A percentile compares a stretch with the other conserved stretches of the same genome.
These are phyloP conservation scores for Spirogloea muscicola DNA, from an alignment of 139 green algal species.

Conservation along the genomic window DNA sequence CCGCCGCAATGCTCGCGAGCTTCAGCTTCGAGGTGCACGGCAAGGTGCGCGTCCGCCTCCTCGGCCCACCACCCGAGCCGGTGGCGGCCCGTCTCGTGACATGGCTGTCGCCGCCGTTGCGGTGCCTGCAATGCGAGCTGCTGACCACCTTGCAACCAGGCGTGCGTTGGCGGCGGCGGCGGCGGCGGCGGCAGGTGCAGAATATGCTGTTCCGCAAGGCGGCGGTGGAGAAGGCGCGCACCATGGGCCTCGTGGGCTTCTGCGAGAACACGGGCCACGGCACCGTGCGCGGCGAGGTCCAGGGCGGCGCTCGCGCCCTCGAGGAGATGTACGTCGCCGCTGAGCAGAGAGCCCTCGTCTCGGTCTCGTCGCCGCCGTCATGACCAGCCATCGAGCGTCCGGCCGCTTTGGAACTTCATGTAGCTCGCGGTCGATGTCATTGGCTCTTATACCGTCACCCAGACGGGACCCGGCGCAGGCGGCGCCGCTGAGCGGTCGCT, in stretches of 20 bases:
- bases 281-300: conserved; percentile 50
- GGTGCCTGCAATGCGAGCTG: too few relatives aligned
- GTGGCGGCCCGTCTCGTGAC: too few relatives aligned
- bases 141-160: too few relatives aligned
- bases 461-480: too few relatives aligned
- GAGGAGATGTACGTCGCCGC: conserved; percentile 39
- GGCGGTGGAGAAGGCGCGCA: conserved; percentile 41
- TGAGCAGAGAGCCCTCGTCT: not conserved
- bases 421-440: not conserved
- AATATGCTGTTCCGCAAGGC: conserved; percentile 55
- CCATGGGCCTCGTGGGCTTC: conserved; percentile 48
- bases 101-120: too few relatives aligned
- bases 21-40: too few relatives aligned
- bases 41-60: too few relatives aligned
- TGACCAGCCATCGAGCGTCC: not conserved
- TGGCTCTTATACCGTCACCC: too few relatives aligned
- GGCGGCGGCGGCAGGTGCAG: conserved; percentile 54
- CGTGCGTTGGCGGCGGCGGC: too few relatives aligned
- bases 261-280: conserved; percentile 48
- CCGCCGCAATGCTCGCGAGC: too few relatives aligned
- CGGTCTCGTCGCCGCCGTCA: not conserved
- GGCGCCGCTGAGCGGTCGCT: not conserved
- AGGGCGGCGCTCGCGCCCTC: conserved; percentile 23
- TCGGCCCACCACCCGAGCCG: too few relatives aligned
- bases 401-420: not conserved